Evolutionary conservation across 768 basidiomycete genomes (phyloP).

Genomic region (Hygrophorus russula): DNA sequence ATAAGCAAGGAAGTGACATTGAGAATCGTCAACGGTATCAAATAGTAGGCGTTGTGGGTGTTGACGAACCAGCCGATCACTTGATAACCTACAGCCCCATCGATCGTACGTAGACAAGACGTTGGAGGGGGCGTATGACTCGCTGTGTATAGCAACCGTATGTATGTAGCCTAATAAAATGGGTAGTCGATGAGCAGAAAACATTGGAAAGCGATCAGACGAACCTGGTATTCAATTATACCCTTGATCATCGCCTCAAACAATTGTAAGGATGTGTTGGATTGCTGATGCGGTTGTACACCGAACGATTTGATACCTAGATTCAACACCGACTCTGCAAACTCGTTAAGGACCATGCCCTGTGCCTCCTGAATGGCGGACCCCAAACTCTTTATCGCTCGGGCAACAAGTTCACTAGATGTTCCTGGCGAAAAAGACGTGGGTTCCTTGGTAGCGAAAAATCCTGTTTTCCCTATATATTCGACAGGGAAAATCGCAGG

Average conservation of each 20-base stretch:
- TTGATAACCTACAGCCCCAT: conserved; percentile 5
- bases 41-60: too few species aligned
- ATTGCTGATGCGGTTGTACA: conserved; percentile 1
- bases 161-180: conserved; percentile 11
- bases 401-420: conserved; percentile 2
- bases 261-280: conserved; percentile 7
- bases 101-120: conserved; percentile 9
- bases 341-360: too few species aligned
- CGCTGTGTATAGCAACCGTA: conserved; percentile 12
- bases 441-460: background rate
- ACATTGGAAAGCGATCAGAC: background rate
- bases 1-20: conserved; percentile 11
- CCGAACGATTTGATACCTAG: conserved; percentile 10
- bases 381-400: too few species aligned
- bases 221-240: conserved; percentile 15
- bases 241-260: too few species aligned
- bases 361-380: too few species aligned
- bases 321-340: too few species aligned
- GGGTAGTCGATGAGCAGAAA: too few species aligned
- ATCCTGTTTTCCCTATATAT: conserved; percentile 4
- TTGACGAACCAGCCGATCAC: too few species aligned
- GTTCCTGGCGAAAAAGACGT: too few species aligned
- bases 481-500: conserved; percentile 10
- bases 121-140: conserved; percentile 2
- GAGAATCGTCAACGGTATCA: too few species aligned